A percentile compares a stretch with the other conserved stretches of the same genome.
phyloP scores from a whole-genome alignment of 1,139 yeast genomes.

The Saccharomyces pastorianus region DNA sequence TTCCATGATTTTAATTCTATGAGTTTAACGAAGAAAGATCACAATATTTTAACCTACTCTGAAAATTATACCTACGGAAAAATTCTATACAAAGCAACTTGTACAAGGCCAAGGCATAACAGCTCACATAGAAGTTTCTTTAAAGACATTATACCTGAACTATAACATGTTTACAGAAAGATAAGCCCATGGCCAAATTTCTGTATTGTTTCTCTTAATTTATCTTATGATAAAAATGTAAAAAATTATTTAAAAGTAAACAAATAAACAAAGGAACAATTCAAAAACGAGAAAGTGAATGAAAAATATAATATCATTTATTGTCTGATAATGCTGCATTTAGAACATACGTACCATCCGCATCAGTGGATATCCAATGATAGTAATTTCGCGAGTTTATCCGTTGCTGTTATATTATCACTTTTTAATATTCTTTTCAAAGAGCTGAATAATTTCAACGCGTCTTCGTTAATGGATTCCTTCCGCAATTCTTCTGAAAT shows the following conservation, averaged over 20 bases:
- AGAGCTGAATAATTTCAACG: not conserved
- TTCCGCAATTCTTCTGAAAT: slow-evolving; percentile 40
- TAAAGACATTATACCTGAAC: slow-evolving; percentile 29
- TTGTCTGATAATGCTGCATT: not conserved
- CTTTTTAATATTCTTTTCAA: not conserved
- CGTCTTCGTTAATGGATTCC: slow-evolving; percentile 16
- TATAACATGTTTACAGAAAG: not conserved
- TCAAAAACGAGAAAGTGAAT: not conserved
- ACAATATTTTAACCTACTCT: slow-evolving; percentile 41
- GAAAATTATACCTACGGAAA: slow-evolving; percentile 55
- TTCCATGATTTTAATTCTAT: slow-evolving; percentile 84
- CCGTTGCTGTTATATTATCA: not conserved
- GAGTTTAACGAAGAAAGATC: slow-evolving; percentile 71
- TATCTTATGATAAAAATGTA: not conserved
- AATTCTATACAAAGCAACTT: slow-evolving; percentile 53
- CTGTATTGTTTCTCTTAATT: not conserved
- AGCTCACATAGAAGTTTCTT: slow-evolving; percentile 33
- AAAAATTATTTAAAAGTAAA: not conserved
- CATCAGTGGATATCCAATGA: slow-evolving; percentile 4
- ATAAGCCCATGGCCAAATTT: not conserved
- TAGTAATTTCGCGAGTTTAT: slow-evolving; percentile 8
- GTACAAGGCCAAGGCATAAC: slow-evolving; percentile 34
- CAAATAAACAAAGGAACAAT: not conserved
- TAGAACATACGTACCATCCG: not conserved
- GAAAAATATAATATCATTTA: not conserved